Percentiles rank a stretch among this genome's conserved stretches.
These are phyloP conservation scores for Abeoforma whisleri DNA, from an alignment of 78 protist genomes.

Conservation along the genomic window DNA sequence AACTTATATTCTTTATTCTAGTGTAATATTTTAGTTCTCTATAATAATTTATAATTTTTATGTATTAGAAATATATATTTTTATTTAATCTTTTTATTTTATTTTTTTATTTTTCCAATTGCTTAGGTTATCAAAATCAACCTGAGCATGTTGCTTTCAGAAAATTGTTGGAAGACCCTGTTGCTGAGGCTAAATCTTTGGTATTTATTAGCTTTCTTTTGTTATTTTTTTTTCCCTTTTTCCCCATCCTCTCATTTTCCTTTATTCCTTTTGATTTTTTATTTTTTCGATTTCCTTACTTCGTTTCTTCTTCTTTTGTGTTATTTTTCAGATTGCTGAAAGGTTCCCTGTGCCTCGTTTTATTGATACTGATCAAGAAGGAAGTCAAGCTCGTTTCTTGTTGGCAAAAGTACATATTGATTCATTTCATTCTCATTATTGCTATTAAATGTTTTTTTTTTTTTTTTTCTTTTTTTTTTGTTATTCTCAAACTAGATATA, in stretches of 20 bases:
- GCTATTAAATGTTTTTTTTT: too few species aligned
- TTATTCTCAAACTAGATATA: too few species aligned
- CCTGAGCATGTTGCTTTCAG: conserved; percentile 65
- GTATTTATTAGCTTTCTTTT: background rate
- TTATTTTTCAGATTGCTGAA: conserved; percentile 24
- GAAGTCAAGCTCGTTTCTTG: conserved; percentile 78
- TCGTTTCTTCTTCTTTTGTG: background rate
- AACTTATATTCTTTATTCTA: background rate
- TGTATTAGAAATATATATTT: too few species aligned
- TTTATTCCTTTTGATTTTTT: background rate
- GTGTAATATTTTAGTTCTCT: background rate
- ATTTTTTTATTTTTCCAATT: too few species aligned
- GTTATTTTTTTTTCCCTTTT: background rate
- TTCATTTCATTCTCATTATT: too few species aligned
- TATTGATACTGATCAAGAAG: conserved; percentile 72
- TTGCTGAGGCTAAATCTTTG: conserved; percentile 62
- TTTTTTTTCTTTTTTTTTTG: too few species aligned
- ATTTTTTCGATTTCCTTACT: background rate
- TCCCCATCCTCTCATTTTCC: background rate
- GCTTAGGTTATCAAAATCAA: conserved; percentile 62
- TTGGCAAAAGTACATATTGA: too few species aligned
- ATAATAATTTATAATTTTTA: too few species aligned
- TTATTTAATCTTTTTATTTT: too few species aligned
- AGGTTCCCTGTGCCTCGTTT: conserved; percentile 70
- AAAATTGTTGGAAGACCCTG: conserved; percentile 65